These are phyloP conservation scores for Flaveria brownii DNA, from an alignment of 129 eudicot species.

Conservation along the genomic window DNA sequence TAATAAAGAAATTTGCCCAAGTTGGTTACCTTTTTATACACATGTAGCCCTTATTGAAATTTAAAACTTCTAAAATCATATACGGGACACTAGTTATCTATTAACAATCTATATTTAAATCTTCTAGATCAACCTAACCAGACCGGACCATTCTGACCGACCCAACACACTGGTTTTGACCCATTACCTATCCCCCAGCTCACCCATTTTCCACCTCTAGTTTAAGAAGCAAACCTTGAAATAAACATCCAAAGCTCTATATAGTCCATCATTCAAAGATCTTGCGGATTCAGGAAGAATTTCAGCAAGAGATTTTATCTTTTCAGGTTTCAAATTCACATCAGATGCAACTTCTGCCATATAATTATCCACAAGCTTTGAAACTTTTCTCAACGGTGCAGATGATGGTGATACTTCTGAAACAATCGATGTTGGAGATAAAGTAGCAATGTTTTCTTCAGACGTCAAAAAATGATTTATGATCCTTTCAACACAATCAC, in stretches of 20 bases:
- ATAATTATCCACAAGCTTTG: slow-evolving; percentile 72
- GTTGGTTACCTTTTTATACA: not conserved
- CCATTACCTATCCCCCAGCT: not conserved
- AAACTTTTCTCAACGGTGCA: slow-evolving; percentile 69
- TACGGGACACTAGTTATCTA: not conserved
- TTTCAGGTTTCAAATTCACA: slow-evolving; percentile 79
- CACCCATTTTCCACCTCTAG: not conserved
- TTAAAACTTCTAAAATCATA: not conserved
- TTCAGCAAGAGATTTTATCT: slow-evolving; percentile 64
- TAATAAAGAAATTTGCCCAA: not conserved
- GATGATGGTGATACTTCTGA: slow-evolving; percentile 60
- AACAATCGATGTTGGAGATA: slow-evolving; percentile 56
- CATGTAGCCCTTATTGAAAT: not conserved
- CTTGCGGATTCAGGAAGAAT: slow-evolving; percentile 93
- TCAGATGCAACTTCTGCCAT: slow-evolving; percentile 94
- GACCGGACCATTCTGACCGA: not conserved
- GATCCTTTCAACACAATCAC: slow-evolving; percentile 76
- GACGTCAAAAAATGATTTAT: slow-evolving; percentile 60
- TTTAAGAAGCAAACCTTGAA: slow-evolving; percentile 58
- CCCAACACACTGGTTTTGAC: not conserved
- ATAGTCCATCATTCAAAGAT: slow-evolving; percentile 84
- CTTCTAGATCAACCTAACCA: slow-evolving; percentile 17
- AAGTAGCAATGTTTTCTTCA: slow-evolving; percentile 37
- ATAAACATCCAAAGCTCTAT: slow-evolving; percentile 85
- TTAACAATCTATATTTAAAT: not conserved